Conservation (phyloP, 2,329 filamentous ascomycete species). For the Colletotrichum kahawae region DNA sequence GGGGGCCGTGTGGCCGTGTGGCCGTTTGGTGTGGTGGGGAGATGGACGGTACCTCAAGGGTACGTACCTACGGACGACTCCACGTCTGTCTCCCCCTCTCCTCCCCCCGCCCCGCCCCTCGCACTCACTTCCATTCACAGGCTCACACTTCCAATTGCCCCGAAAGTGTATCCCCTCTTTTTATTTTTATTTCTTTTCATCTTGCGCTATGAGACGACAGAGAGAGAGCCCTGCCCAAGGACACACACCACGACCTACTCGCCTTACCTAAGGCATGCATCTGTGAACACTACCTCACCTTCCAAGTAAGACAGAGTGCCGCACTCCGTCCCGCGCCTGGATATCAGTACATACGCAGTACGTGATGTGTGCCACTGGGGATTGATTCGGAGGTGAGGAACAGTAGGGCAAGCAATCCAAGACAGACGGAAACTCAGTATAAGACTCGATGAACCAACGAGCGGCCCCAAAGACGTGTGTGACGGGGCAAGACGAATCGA, state of each 20-base stretch:
- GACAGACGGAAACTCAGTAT: not conserved
- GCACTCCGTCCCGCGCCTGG: not conserved
- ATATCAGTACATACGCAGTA: not conserved
- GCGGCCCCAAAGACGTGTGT: not conserved
- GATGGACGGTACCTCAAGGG: not conserved
- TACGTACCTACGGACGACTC: not conserved
- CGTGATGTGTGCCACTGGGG: not conserved
- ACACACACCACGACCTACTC: not conserved
- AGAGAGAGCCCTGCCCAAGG: not conserved
- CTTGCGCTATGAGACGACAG: slow-evolving; percentile 1
- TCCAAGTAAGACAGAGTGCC: not conserved
- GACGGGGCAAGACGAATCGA: not conserved
- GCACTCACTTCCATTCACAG: not conserved
- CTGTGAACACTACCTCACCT: not conserved
- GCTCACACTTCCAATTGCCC: not conserved
- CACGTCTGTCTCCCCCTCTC: not conserved
- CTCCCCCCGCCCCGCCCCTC: not conserved
- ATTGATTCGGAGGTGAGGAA: not conserved
- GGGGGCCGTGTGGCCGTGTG: slow-evolving; percentile 14
- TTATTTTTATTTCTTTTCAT: not conserved
- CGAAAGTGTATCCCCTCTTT: not conserved
- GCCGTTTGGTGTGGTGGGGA: not conserved
- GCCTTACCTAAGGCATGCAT: not conserved
- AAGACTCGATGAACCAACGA: not conserved
- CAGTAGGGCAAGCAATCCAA: not conserved